Evolutionary conservation across 2,329 filamentous ascomycete genomes (phyloP), one percentile per base, ranked within the genome.

Genomic region (Triangularia setosa): DNA sequence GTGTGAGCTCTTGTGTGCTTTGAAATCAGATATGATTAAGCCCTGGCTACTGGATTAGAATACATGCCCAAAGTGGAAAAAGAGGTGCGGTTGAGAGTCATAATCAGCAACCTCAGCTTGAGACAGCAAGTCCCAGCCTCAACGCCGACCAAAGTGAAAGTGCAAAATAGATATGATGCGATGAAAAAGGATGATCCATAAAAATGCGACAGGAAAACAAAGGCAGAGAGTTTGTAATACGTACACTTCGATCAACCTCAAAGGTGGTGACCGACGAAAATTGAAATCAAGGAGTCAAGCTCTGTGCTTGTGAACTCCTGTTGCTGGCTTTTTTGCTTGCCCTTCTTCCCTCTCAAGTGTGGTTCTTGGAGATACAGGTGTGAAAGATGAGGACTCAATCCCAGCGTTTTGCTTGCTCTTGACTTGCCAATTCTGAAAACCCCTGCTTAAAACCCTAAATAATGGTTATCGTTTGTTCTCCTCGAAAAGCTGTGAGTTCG

Each of bases 171-270:
- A 63, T 55, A 27, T 65, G 58, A 59, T 68, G 60, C 72, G 64
- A 69, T 62, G 54, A 65, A 25, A 52, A 30, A 35, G 52, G 28
- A 62, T 35, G 33, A 48, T 28, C 25, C 57, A 64, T 6, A 74
- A 66, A 72, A 66, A 72, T 69, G 67, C 73, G 73, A 71, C 71
- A 74, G 68, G 70, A 69, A 72, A 72, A 73, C 70, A 75, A 76
- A 77, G 73, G 76, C 73, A 75, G 71, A 76, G 71, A 75, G 73
- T 78, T 78, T 77, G 73, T 67, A 73, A 75, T 84, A 85, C 83
- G 83, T 86, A 85, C 83, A 85, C 77, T 83, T 80, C 79, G 68
- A 71, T 72, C 71, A 66, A 67, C 66, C 68, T 67, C 14, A 27
- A 72, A 68, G 40, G 40, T 48, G 72, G 72, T 61, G 67, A 65